Conservation (phyloP, 140 eudicot genomes). For the Oenanthe javanica region DNA sequence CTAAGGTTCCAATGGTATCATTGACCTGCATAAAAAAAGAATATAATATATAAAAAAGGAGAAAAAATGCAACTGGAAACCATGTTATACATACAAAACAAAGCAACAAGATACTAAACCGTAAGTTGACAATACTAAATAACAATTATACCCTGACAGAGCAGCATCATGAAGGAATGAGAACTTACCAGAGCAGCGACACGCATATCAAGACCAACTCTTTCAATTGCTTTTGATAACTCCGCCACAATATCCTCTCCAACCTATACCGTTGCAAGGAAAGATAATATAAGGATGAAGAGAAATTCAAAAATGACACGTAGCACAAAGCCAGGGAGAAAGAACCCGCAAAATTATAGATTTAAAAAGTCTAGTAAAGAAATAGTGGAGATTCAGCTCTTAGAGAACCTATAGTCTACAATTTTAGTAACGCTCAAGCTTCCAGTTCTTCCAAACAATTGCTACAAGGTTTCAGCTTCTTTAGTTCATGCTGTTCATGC, state of each 20-base stretch:
- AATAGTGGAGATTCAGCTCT: neutral
- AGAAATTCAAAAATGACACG: neutral
- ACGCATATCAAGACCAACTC: conserved; percentile 81
- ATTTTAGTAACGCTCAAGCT: neutral
- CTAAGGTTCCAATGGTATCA: conserved; percentile 91
- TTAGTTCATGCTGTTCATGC: neutral
- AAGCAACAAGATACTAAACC: neutral
- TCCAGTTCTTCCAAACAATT: neutral
- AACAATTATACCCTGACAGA: neutral
- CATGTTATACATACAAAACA: neutral
- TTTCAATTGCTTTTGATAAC: conserved; percentile 77
- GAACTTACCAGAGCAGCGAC: conserved; percentile 76
- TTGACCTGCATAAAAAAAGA: conserved; percentile 47
- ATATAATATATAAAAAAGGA: neutral
- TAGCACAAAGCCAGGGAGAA: neutral
- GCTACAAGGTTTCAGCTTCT: neutral
- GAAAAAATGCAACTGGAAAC: neutral
- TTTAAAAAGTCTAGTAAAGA: neutral
- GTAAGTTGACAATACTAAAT: neutral
- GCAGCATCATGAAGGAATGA: neutral
- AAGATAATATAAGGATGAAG: conserved; percentile 3
- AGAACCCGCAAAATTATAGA: neutral
- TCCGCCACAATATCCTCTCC: conserved; percentile 85
- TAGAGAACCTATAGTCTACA: neutral
- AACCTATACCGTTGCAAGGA: conserved; percentile 37